phyloP scores from a whole-genome alignment of 345 rosid species.

The Citrus cavaleriei region DNA sequence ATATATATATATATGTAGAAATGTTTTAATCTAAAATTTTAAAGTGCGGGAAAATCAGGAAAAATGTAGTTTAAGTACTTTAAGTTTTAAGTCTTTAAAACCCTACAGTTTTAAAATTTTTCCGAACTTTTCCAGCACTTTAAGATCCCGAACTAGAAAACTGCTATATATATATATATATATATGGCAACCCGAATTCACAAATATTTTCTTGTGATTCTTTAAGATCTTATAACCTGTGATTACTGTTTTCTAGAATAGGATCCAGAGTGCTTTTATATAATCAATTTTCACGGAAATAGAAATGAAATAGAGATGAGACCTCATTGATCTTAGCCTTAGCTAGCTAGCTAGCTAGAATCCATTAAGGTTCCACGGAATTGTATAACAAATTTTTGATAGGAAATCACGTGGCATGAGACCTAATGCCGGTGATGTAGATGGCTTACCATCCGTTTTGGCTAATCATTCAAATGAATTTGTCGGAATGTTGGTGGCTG shows the following conservation, averaged over 20 bases:
- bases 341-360: background rate
- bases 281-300: background rate
- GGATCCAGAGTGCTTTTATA: background rate
- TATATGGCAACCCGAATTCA: too few species aligned
- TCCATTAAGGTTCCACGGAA: background rate
- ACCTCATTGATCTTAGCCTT: background rate
- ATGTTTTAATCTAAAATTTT: too few species aligned
- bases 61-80: too few species aligned
- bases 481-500: constrained; percentile 41
- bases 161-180: too few species aligned
- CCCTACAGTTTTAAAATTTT: too few species aligned
- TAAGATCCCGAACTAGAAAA: background rate
- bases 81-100: too few species aligned
- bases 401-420: constrained; percentile 35
- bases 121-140: too few species aligned
- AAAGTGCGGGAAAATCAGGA: too few species aligned
- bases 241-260: too few species aligned
- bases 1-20: too few species aligned
- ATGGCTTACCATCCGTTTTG: constrained; percentile 41
- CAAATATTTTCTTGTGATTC: too few species aligned
- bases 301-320: background rate
- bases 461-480: constrained; percentile 29
- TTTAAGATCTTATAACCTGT: too few species aligned
- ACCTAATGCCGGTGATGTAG: constrained; percentile 33
- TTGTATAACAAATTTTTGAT: background rate